Evolutionary conservation across 129 eudicot genomes (phyloP).

Genomic region (Silybum marianum): DNA sequence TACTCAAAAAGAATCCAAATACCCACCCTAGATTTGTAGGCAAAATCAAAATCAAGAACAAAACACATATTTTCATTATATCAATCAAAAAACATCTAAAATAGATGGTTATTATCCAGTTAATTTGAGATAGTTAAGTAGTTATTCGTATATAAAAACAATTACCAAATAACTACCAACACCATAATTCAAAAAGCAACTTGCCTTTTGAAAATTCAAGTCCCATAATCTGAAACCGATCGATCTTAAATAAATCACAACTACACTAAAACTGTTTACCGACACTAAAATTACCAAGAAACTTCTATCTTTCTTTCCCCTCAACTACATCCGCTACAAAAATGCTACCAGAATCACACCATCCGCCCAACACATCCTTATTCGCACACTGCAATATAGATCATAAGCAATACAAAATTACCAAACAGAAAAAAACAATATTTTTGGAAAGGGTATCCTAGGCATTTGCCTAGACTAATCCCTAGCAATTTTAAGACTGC

Average conservation of each 20-base stretch:
- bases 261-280: not conserved
- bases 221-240: not conserved
- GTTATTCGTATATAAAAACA: too few species aligned
- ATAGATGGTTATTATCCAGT: not conserved
- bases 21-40: too few species aligned
- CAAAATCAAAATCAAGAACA: too few species aligned
- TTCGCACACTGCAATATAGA: conserved; percentile 55
- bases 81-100: not conserved
- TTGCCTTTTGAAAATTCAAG: not conserved
- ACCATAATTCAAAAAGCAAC: not conserved
- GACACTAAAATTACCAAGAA: not conserved
- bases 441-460: too few species aligned
- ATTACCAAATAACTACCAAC: not conserved
- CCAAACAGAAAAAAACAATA: not conserved
- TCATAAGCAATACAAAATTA: not conserved
- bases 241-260: not conserved
- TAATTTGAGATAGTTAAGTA: not conserved
- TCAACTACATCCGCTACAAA: conserved; percentile 61
- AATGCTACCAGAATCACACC: conserved; percentile 90
- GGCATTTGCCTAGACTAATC: too few species aligned
- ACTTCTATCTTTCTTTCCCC: conserved; percentile 22
- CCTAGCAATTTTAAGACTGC: too few species aligned
- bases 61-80: too few species aligned
- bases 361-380: conserved; percentile 77
- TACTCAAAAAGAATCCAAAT: too few species aligned